A percentile compares a stretch with the other conserved stretches of the same genome.
Evolutionary conservation across 208 protist species (phyloP).

Genomic region (Naegleria gruberi): DNA sequence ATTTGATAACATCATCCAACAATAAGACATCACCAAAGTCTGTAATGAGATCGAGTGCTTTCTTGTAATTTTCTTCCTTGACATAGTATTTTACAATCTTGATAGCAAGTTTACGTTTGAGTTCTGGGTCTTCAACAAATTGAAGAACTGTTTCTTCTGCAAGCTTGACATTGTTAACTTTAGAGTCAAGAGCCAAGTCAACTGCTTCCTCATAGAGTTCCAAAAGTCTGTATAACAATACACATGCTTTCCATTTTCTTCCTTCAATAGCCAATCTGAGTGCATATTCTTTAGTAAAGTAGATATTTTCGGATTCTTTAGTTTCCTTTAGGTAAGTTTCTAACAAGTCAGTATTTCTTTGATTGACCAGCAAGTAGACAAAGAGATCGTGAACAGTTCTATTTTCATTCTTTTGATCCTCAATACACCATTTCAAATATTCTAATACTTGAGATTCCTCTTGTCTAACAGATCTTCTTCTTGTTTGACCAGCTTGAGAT

Average conservation of each 20-base stretch:
- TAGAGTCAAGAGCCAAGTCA: slow-evolving; percentile 54
- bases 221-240: slow-evolving; percentile 79
- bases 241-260: slow-evolving; percentile 44
- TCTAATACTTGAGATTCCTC: background rate
- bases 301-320: slow-evolving; percentile 1
- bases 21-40: background rate
- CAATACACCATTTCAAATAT: background rate
- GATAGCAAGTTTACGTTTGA: background rate
- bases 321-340: background rate
- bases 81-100: background rate
- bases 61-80: background rate
- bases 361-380: background rate
- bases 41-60: background rate
- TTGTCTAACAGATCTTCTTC: background rate
- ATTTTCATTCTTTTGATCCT: slow-evolving; percentile 15
- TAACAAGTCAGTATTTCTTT: background rate
- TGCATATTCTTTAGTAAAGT: slow-evolving; percentile 8
- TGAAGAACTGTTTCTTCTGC: background rate
- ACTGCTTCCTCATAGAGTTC: slow-evolving; percentile 87
- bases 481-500: background rate
- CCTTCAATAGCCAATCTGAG: background rate
- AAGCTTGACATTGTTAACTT: background rate
- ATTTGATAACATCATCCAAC: background rate
- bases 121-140: background rate
- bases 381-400: background rate